Evolutionary conservation across 116 monocot species (phyloP).

Genomic region (Papilionanthe hybrid): DNA sequence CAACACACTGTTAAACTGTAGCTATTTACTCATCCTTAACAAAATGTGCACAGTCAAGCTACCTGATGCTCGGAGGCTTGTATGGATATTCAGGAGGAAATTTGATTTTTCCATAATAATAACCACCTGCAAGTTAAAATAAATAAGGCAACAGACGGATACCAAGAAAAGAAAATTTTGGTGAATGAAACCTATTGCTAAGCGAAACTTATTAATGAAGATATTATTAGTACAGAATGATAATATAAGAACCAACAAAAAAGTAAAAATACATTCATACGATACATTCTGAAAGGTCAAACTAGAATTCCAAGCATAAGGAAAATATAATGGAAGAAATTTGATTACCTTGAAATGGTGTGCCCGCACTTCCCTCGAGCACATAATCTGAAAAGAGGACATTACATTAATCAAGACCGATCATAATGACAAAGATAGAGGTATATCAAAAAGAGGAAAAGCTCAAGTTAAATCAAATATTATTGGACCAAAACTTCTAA

Average conservation of each 20-base stretch:
- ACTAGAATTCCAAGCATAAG: background rate
- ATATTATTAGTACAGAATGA: background rate
- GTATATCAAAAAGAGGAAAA: background rate
- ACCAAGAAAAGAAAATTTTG: background rate
- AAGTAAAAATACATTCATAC: background rate
- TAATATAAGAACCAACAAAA: background rate
- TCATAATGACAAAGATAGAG: background rate
- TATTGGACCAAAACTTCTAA: background rate
- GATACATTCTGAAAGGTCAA: background rate
- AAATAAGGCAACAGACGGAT: background rate
- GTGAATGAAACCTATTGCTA: no score
- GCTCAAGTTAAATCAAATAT: background rate
- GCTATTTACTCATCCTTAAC: background rate
- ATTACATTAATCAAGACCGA: background rate
- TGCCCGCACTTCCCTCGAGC: conserved; percentile 97
- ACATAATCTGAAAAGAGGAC: conserved; percentile 76
- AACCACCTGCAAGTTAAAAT: conserved; percentile 61
- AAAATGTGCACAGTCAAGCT: conserved; percentile 4
- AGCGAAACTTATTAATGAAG: background rate
- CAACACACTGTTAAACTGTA: background rate
- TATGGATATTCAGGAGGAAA: conserved; percentile 97
- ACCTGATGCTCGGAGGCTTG: conserved; percentile 99
- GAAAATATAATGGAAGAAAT: background rate
- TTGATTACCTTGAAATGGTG: conserved; percentile 81
- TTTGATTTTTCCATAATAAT: conserved; percentile 97